A percentile compares a stretch with the other conserved stretches of the same genome.
Conservation (phyloP, 2,329 filamentous ascomycete genomes). For the Aspergillus hiratsukae region DNA sequence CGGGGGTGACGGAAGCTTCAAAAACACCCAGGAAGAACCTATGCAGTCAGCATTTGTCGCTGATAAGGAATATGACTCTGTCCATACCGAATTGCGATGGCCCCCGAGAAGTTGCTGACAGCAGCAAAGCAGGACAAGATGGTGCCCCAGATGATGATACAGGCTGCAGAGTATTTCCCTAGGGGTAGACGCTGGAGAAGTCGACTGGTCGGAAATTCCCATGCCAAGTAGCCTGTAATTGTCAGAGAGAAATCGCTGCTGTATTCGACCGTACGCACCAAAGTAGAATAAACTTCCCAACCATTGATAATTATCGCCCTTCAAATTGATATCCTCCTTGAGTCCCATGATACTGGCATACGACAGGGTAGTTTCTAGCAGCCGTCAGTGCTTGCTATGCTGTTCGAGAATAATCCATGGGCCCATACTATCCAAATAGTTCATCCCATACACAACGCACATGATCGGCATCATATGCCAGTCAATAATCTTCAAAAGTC, state of each 20-base stretch:
- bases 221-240: slow-evolving; percentile 46
- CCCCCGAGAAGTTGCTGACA: slow-evolving; percentile 56
- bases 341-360: slow-evolving; percentile 54
- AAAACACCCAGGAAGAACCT: slow-evolving; percentile 63
- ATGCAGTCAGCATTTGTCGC: background rate
- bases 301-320: slow-evolving; percentile 49
- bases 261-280: slow-evolving; percentile 22
- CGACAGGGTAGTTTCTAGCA: slow-evolving; percentile 44
- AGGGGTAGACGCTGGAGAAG: slow-evolving; percentile 61
- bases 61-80: background rate
- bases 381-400: background rate
- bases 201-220: slow-evolving; percentile 63
- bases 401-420: background rate
- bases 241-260: slow-evolving; percentile 1
- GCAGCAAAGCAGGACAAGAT: slow-evolving; percentile 61
- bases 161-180: slow-evolving; percentile 62
- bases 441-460: slow-evolving; percentile 56
- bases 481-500: slow-evolving; percentile 59
- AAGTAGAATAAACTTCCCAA: slow-evolving; percentile 51
- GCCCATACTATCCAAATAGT: slow-evolving; percentile 49
- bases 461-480: slow-evolving; percentile 58
- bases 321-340: slow-evolving; percentile 42
- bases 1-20: slow-evolving; percentile 64
- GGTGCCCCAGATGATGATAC: slow-evolving; percentile 60
- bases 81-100: slow-evolving; percentile 54